phyloP scores from a whole-genome alignment of 192 early-diverging fungal species.

The Backusella morwellensis region DNA sequence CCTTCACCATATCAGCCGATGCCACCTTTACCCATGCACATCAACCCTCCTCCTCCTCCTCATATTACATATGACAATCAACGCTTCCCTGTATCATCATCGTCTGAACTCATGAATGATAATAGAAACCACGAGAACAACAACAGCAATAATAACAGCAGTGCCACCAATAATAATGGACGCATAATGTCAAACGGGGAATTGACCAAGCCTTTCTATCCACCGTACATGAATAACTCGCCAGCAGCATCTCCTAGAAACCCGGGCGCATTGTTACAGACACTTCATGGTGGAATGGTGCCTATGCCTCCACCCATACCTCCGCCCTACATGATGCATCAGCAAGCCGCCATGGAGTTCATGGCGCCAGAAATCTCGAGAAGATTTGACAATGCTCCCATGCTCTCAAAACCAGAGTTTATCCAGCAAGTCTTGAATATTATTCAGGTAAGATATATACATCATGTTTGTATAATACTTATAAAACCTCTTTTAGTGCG shows the following conservation, averaged over 20 bases:
- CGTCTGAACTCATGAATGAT: not conserved
- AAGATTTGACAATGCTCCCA: constrained; percentile 6
- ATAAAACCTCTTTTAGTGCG: constrained; percentile 14
- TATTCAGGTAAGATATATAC: constrained; percentile 31
- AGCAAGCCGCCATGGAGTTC: constrained; percentile 11
- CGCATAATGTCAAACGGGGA: not conserved
- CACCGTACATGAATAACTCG: constrained; percentile 8
- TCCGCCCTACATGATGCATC: not conserved
- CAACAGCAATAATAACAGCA: not conserved
- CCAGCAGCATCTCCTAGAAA: constrained; percentile 13
- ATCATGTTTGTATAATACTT: not conserved
- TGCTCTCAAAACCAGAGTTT: constrained; percentile 50
- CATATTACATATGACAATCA: not conserved
- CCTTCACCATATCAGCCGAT: not conserved
- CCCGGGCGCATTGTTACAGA: constrained; percentile 16
- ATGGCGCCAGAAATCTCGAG: not conserved
- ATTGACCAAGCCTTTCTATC: constrained; percentile 15
- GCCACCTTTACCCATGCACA: not conserved
- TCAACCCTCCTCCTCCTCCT: not conserved
- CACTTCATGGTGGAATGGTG: constrained; percentile 13
- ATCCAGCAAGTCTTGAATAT: constrained; percentile 44
- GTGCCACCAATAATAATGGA: not conserved
- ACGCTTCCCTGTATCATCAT: not conserved
- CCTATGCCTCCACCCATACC: not conserved
- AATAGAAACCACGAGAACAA: not conserved